These are phyloP conservation scores for Lactarius indigo DNA, from an alignment of 768 basidiomycete genomes.

Conservation along the genomic window DNA sequence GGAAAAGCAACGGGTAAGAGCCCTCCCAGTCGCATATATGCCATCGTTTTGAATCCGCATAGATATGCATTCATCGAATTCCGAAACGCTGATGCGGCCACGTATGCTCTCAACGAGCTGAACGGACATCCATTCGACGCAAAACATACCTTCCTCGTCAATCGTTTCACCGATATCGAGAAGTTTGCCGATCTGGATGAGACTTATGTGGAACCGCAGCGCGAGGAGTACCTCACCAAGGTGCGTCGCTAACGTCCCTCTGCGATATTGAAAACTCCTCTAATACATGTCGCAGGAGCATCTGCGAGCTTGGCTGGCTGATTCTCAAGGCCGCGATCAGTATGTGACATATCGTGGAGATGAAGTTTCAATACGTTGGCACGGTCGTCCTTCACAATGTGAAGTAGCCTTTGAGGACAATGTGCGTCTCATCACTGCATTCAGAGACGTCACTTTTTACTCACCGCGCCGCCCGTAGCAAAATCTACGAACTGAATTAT, in stretches of 20 bases:
- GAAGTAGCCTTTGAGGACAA: slow-evolving; percentile 73
- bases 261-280: background rate
- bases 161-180: slow-evolving; percentile 89
- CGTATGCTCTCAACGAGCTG: slow-evolving; percentile 60
- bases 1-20: slow-evolving; percentile 88
- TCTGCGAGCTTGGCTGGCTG: slow-evolving; percentile 91
- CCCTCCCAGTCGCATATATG: background rate
- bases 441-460: slow-evolving; percentile 19
- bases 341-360: slow-evolving; percentile 92
- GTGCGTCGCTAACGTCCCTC: slow-evolving; percentile 39
- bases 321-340: slow-evolving; percentile 91
- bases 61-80: slow-evolving; percentile 86
- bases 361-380: slow-evolving; percentile 89
- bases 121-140: slow-evolving; percentile 83
- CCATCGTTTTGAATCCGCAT: background rate
- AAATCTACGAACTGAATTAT: slow-evolving; percentile 82
- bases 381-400: slow-evolving; percentile 83
- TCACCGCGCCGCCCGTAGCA: slow-evolving; percentile 45
- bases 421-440: slow-evolving; percentile 41
- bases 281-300: slow-evolving; percentile 63
- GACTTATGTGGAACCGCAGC: slow-evolving; percentile 69
- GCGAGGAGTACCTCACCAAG: slow-evolving; percentile 70
- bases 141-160: slow-evolving; percentile 79
- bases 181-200: slow-evolving; percentile 74
- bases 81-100: slow-evolving; percentile 64